phyloP scores from a whole-genome alignment of 257 asterid species.

The Catharanthus roseus region DNA sequence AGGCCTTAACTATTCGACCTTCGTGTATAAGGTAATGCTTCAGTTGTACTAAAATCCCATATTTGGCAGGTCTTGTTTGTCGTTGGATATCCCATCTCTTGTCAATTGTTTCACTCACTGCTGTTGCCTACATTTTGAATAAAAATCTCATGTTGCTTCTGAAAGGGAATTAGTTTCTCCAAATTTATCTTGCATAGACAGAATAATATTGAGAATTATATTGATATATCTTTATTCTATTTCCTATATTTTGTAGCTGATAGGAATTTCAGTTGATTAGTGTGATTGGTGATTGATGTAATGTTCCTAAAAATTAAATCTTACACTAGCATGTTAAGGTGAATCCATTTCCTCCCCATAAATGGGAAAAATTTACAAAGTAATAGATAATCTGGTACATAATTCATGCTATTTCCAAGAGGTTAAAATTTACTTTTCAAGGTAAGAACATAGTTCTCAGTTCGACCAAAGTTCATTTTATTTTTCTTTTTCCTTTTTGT shows the following conservation, averaged over 20 bases:
- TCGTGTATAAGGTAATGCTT: neutral
- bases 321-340: too few species aligned
- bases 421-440: too few species aligned
- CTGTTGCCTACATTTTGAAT: neutral
- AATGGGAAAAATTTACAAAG: too few species aligned
- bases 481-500: neutral
- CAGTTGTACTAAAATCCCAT: neutral
- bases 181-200: neutral
- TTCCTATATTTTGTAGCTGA: neutral
- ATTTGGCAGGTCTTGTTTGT: neutral
- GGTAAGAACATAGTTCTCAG: too few species aligned
- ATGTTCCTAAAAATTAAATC: too few species aligned
- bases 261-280: neutral
- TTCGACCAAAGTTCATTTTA: too few species aligned
- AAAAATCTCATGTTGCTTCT: neutral
- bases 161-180: neutral
- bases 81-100: neutral
- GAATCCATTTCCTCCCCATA: neutral
- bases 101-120: neutral
- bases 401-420: too few species aligned
- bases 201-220: too few species aligned
- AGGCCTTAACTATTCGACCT: neutral
- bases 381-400: too few species aligned
- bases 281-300: too few species aligned
- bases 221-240: neutral